Evolutionary conservation across 164 flowering plant species (phyloP).

Genomic region (Amborella trichopoda): DNA sequence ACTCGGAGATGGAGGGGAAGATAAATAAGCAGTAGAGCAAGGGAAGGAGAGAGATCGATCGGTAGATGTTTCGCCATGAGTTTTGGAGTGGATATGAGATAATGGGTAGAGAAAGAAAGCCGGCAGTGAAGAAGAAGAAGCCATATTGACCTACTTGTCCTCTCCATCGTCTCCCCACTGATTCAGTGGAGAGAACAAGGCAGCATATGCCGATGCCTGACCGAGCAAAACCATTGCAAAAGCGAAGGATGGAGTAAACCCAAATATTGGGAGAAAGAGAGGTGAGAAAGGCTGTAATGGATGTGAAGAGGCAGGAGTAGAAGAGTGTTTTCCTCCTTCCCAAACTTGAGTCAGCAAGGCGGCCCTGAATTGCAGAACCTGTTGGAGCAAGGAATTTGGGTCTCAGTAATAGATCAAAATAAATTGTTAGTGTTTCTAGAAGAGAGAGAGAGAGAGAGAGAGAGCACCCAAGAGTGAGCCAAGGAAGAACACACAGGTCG

Average conservation of each 20-base stretch:
- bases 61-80: slow-evolving; percentile 41
- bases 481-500: slow-evolving; percentile 43
- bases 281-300: slow-evolving; percentile 33
- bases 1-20: slow-evolving; percentile 40
- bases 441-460: not conserved
- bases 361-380: slow-evolving; percentile 47
- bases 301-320: slow-evolving; percentile 36
- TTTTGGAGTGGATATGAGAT: slow-evolving; percentile 38
- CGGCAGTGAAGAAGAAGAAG: slow-evolving; percentile 54
- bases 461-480: slow-evolving; percentile 45
- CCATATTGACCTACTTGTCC: slow-evolving; percentile 62
- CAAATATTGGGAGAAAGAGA: slow-evolving; percentile 47
- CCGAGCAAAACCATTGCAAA: slow-evolving; percentile 40
- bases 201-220: slow-evolving; percentile 53
- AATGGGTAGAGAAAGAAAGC: slow-evolving; percentile 50
- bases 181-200: slow-evolving; percentile 53
- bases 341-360: slow-evolving; percentile 31
- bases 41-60: slow-evolving; percentile 29
- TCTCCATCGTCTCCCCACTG: slow-evolving; percentile 49
- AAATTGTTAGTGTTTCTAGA: not conserved
- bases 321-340: slow-evolving; percentile 49
- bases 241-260: slow-evolving; percentile 44
- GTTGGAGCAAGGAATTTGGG: slow-evolving; percentile 2
- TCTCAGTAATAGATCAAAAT: not conserved
- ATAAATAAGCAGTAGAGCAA: slow-evolving; percentile 28